phyloP scores from a whole-genome alignment of 331 rosid species.

The Quercus lobata region DNA sequence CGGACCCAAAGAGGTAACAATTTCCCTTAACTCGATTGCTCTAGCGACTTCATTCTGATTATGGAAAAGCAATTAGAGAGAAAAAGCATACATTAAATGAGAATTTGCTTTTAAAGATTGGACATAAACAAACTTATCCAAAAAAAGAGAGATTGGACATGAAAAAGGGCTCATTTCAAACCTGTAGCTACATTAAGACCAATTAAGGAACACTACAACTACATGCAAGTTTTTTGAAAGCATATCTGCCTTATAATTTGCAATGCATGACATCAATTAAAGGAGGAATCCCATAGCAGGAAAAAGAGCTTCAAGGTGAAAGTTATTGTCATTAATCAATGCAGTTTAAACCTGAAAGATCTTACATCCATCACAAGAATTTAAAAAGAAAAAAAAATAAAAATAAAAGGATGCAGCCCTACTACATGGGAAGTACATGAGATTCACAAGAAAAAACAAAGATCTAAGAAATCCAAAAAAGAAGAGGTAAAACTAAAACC shows the following conservation, averaged over 20 bases:
- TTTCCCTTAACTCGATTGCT: conserved; percentile 92
- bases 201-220: neutral
- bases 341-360: neutral
- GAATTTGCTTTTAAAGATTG: neutral
- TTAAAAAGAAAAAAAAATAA: too few relatives aligned
- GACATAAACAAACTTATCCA: neutral
- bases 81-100: neutral
- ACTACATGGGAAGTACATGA: too few relatives aligned
- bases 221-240: neutral
- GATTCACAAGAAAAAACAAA: too few relatives aligned
- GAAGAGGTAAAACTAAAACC: too few relatives aligned
- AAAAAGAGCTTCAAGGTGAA: neutral
- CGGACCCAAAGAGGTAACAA: conserved; percentile 98
- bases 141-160: too few relatives aligned
- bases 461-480: too few relatives aligned
- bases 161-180: neutral
- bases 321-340: neutral
- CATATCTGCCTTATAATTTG: neutral
- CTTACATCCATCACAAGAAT: neutral
- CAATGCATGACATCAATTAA: neutral
- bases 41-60: conserved; percentile 94
- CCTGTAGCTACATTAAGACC: neutral
- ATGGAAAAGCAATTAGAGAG: conserved; percentile 8
- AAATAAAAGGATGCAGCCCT: too few relatives aligned
- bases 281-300: neutral